Base-by-base conservation (phyloP, 192 early-diverging fungal genomes). In the Coemansia biformis region DNA sequence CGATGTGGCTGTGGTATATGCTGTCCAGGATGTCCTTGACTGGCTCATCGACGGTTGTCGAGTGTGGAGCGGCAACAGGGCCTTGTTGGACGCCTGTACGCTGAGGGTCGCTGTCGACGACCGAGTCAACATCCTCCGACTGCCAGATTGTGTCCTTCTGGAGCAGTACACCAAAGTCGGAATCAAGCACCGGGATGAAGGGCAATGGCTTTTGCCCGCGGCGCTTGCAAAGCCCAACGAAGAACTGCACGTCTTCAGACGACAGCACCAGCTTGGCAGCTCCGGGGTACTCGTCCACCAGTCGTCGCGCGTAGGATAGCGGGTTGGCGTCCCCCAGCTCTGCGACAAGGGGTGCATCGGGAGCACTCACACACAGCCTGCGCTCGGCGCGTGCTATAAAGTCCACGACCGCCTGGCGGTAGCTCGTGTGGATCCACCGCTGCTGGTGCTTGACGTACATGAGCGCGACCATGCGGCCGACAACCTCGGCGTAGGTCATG, bases 401-500 rank as follows among this genome's bases (percentile, higher is more conserved):
- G 50, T 93, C 93, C 31, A 85, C 78, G 6, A 88, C 70, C 2
- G 88, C 66, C 59, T 88, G 82, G 28, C 79, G 78, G 45, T 83
- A 81, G 8, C 87, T 76, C 26, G 56, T 18, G 52, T 91, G 84
- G 38, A 89, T 86, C 94, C 94, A 97, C 34, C 89, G 82, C 36
- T 54, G 38, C 61, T 90, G 81, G 44, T 85, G 80, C 45, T 74
- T 59, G 46, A 92, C 67, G 57, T 88, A 95, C 75, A 92, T 57
- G 15, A 91, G 79, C 66, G 87, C 86, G 14, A 92, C 73, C 72
- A 93, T 49, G 35, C 94, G 89, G 51, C 76, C 61, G 26, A 85
- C 72, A 22, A 93, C 91, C 57, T 95, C 89, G 43, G 80, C 71
- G 59, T 97, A 97, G 8, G 94, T 93, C 92, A 97, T 95, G 32